phyloP scores from a whole-genome alignment of 1,139 yeast genomes.

The Dujonia santamariae region DNA sequence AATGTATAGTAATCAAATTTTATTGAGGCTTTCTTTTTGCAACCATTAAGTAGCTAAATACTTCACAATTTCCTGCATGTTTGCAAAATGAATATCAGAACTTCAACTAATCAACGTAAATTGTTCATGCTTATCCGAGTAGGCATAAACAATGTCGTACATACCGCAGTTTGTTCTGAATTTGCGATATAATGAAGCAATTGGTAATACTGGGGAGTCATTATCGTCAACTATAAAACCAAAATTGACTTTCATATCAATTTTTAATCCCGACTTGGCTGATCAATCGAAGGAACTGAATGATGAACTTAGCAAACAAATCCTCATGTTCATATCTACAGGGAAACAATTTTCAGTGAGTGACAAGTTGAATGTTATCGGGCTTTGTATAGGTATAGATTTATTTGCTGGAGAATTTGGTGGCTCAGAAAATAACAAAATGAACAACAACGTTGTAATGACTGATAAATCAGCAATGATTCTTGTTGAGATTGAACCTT shows the following conservation, averaged over 20 bases:
- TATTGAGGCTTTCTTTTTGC: too few species aligned
- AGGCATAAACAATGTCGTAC: constrained; percentile 6
- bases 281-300: constrained; percentile 22
- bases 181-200: constrained; percentile 3
- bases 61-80: too few species aligned
- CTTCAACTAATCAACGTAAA: too few species aligned
- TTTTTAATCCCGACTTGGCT: constrained; percentile 22
- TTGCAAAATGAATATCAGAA: too few species aligned
- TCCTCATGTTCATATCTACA: constrained; percentile 25
- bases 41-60: too few species aligned
- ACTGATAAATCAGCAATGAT: constrained; percentile 26
- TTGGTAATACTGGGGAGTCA: background rate
- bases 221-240: background rate
- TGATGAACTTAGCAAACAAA: constrained; percentile 28
- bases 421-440: constrained; percentile 3
- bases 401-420: constrained; percentile 23
- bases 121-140: too few species aligned
- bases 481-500: constrained; percentile 23
- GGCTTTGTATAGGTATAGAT: constrained; percentile 37
- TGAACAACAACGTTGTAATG: constrained; percentile 20
- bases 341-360: constrained; percentile 11
- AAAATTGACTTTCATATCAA: constrained; percentile 12
- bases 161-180: constrained; percentile 8
- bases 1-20: too few species aligned
- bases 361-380: constrained; percentile 29